Base-by-base conservation (phyloP, 1,139 yeast species). In the Geotrichum candidum region DNA sequence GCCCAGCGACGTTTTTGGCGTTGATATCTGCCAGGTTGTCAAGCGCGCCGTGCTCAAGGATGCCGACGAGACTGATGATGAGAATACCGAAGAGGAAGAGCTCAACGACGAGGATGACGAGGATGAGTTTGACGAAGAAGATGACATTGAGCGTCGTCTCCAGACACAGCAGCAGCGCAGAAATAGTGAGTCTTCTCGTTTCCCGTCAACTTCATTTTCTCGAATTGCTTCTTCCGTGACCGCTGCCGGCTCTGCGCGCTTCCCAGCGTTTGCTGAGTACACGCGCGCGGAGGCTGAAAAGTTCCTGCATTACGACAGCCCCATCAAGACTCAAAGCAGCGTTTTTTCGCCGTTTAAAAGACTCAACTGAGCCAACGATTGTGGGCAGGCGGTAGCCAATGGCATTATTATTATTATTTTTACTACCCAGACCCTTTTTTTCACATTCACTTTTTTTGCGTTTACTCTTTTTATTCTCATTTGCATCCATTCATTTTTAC, bases 11-110 rank as follows among this genome's bases (percentile, higher is more conserved):
- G 73, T 82, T 55, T 82, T 82, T 71, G 86, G 86, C 45, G 85
- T 83, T 33, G 86, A 83, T 68, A 77, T 83, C 35, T 80, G 81
- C 65, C 81, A 83, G 38, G 84, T 83, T n/a, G 82, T 83, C 66
- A 77, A 81, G 65, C 74, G 86, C 25, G 86, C 84, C 1, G 58
- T 52, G 13, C 46, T 46, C 27, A 55, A 46, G 11, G 60, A 35
- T 56, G 65, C 56, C 41, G 61, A 61, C 53, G 62, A 57, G 33
- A 57, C 62, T 46, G 63, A 60, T n/a, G 60, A 51, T 53, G 65
- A 59, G 31, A 46, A 52, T 25, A 50, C 53, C 13, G 31, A 25
- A 10, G 56, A 62, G 27, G 58, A 62, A 59, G 51, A 61, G 53
- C 51, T 57, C 52, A 53, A 46, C 33, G 54, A 62, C 11, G 3